phyloP scores from a whole-genome alignment of 2,329 filamentous ascomycete species.

The Penicillium hesseltinei region DNA sequence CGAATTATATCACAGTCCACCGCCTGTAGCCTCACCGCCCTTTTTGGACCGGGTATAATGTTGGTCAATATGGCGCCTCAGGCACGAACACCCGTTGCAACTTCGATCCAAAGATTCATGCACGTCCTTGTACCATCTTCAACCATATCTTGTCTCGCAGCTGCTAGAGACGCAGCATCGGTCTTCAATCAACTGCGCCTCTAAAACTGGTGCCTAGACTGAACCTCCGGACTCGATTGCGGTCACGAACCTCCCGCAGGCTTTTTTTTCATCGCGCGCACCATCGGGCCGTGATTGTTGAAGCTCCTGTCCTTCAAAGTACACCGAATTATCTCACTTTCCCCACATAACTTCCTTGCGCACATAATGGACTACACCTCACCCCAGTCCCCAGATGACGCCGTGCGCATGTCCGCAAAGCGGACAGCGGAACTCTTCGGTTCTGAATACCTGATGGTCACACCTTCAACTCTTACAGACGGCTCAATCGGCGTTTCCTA shows the following conservation, averaged over 20 bases:
- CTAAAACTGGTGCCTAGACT: background rate
- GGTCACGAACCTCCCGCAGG: slow-evolving; percentile 10
- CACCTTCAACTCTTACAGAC: slow-evolving; percentile 43
- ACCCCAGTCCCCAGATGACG: slow-evolving; percentile 35
- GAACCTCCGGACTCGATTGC: background rate
- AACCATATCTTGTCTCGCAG: background rate
- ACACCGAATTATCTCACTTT: background rate
- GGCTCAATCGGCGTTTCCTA: slow-evolving; percentile 47
- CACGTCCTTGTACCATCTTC: slow-evolving; percentile 2
- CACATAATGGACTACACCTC: slow-evolving; percentile 33
- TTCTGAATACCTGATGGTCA: slow-evolving; percentile 46
- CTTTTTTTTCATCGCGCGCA: slow-evolving; percentile 23
- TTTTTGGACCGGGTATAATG: background rate
- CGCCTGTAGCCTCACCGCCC: background rate
- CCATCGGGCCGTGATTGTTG: slow-evolving; percentile 2
- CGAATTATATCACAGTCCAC: background rate
- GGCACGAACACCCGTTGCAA: slow-evolving; percentile 13
- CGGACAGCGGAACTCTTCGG: slow-evolving; percentile 50
- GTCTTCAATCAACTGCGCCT: background rate
- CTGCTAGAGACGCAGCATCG: background rate
- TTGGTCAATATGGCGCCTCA: slow-evolving; percentile 16
- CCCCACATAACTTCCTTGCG: background rate
- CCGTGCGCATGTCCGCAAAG: slow-evolving; percentile 45
- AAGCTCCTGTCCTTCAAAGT: slow-evolving; percentile 2
- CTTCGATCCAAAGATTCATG: slow-evolving; percentile 16